Evolutionary conservation across 2,329 filamentous ascomycete genomes (phyloP), one percentile per base, ranked within the genome.

Genomic region (Fusarium sp.): DNA sequence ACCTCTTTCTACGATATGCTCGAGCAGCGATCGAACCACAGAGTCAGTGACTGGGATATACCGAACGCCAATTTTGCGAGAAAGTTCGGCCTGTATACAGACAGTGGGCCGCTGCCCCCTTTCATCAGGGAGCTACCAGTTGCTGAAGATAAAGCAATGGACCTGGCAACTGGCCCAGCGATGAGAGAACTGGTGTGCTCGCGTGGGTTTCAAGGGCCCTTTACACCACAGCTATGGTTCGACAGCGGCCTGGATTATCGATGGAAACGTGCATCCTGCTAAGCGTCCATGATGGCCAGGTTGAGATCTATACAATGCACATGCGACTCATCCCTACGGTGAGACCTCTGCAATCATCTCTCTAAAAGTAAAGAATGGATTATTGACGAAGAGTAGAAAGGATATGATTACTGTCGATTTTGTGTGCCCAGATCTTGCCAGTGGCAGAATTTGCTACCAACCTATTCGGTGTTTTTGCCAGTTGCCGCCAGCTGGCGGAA

Each of bases 61-160:
- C 85, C 85, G 4, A 84, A 87, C 67, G 83, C 84, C 14, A 84
- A 84, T 54, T 87, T 87, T 70, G 85, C 84, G 7, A 79, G 85
- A 63, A 87, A 87, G 64, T 82, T 83, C 65, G 79, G 79, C 6
- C 70, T 87, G 16, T 79, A 85, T 35, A 79, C 80, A 4, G 75
- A 77, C 37, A 77, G 76, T 8, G 76, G 80, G 14, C 79, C 79
- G 20, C 67, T 86, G 34, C 83, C 84, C 14, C 71, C 79, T 25
- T 78, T 78, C 25, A 76, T 85, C 41, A 80, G 78, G 54, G 81
- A 83, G 39, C 82, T 86, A 75, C 84, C 84, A 27, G 85, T 83
- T 18, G 84, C 84, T 9, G 84, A 85, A 68, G 81, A 81, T 8
- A 85, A 83, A 68, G 84, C 82, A 16, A 81, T 82, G n/a, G 79